Conservation (phyloP, 129 eudicot species). For the Arctium lappa region DNA sequence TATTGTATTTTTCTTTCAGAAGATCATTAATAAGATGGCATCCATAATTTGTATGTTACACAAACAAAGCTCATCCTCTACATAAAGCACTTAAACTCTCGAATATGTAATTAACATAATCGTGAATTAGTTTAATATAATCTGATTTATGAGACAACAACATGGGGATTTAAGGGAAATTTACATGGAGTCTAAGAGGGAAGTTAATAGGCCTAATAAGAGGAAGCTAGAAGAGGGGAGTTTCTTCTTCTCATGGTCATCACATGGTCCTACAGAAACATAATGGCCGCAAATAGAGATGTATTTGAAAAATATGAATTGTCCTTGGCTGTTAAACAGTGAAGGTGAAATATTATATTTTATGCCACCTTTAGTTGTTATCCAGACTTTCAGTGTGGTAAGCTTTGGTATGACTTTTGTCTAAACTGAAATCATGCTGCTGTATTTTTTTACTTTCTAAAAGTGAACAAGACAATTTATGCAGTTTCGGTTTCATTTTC, state of each 20-base stretch:
- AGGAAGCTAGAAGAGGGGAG: not conserved
- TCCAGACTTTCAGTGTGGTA: not conserved
- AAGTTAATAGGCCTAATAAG: not conserved
- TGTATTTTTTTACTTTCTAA: not conserved
- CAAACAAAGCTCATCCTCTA: not conserved
- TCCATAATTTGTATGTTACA: not conserved
- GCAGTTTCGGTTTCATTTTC: not conserved
- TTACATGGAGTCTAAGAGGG: not conserved
- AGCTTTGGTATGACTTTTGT: not conserved
- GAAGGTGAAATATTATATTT: not conserved
- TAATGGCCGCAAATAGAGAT: not conserved
- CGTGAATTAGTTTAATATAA: not conserved
- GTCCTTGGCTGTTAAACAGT: not conserved
- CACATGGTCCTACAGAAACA: too few species aligned
- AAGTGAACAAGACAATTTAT: not conserved
- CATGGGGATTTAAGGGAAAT: not conserved
- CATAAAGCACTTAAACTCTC: not conserved
- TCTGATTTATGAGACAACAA: not conserved
- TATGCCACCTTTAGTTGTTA: not conserved
- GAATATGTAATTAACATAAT: not conserved
- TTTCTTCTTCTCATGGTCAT: not conserved
- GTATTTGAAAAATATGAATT: not conserved
- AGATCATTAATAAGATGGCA: constrained; percentile 1
- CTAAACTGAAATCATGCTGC: not conserved
- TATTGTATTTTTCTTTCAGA: not conserved